These are phyloP conservation scores for Ustilago sp. DNA, from an alignment of 1,284 basidiomycete genomes.

Conservation along the genomic window DNA sequence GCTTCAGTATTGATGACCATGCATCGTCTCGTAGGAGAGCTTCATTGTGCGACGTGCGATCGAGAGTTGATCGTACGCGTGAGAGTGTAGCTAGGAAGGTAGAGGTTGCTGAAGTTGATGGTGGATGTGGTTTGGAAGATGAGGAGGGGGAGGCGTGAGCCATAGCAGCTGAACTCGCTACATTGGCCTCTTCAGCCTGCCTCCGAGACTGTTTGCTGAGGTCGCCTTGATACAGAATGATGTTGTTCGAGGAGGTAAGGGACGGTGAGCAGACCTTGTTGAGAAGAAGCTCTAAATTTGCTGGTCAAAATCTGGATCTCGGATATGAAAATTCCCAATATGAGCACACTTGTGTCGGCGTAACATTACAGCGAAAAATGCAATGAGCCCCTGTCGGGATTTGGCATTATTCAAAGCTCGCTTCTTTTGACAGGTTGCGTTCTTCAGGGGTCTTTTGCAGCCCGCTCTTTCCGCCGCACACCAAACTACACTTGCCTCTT, in stretches of 20 bases:
- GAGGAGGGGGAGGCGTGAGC: background rate
- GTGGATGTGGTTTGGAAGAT: background rate
- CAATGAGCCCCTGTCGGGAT: conserved; percentile 10
- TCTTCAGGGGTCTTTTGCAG: conserved; percentile 14
- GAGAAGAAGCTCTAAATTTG: conserved; percentile 3
- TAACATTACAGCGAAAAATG: background rate
- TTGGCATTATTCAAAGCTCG: background rate
- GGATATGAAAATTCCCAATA: conserved; percentile 2
- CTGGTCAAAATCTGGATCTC: conserved; percentile 6
- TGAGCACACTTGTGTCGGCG: background rate
- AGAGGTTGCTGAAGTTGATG: conserved; percentile 13
- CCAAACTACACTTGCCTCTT: background rate
- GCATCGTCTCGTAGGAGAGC: conserved; percentile 24
- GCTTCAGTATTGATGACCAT: conserved; percentile 33
- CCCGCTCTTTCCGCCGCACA: background rate
- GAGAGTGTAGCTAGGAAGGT: conserved; percentile 22
- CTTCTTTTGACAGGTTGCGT: conserved; percentile 13
- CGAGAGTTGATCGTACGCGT: conserved; percentile 9
- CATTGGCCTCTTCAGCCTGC: background rate
- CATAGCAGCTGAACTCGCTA: conserved; percentile 1
- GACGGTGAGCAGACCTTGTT: background rate
- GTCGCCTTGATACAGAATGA: background rate
- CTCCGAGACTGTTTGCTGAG: background rate
- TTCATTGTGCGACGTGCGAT: conserved; percentile 22
- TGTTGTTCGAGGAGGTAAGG: background rate